Evolutionary conservation across 164 flowering plant genomes (phyloP).

Genomic region (Umbellularia californica): DNA sequence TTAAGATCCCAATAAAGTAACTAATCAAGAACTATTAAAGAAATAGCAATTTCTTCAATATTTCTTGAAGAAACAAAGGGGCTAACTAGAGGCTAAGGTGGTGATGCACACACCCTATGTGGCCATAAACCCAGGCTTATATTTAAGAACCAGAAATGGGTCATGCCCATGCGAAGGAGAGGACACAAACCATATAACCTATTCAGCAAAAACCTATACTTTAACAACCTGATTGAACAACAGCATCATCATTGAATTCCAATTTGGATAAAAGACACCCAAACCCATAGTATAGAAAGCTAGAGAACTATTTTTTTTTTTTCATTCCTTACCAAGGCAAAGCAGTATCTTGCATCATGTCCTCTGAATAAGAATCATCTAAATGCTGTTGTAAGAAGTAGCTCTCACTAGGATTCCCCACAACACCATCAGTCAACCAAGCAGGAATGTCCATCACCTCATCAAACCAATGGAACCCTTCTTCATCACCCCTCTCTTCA

Average conservation of each 20-base stretch:
- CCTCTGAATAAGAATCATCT: slow-evolving; percentile 36
- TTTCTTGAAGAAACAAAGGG: background rate
- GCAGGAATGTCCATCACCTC: slow-evolving; percentile 62
- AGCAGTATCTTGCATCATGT: slow-evolving; percentile 54
- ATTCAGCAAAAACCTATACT: background rate
- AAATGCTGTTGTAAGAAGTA: slow-evolving; percentile 39
- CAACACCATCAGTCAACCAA: slow-evolving; percentile 42
- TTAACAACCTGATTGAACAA: background rate
- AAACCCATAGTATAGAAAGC: background rate
- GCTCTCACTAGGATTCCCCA: slow-evolving; percentile 44
- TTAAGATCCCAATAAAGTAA: too few relatives aligned
- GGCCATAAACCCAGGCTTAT: background rate
- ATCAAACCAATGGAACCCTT: slow-evolving; percentile 43
- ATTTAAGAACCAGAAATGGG: background rate
- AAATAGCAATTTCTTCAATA: background rate
- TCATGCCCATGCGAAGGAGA: background rate
- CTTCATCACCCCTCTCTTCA: slow-evolving; percentile 25
- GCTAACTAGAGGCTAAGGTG: background rate
- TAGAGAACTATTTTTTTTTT: too few relatives aligned
- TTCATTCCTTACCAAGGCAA: slow-evolving; percentile 63
- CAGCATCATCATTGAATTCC: background rate
- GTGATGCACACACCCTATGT: background rate
- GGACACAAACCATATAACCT: background rate
- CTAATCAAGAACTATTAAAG: too few relatives aligned
- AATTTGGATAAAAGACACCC: background rate